Evolutionary conservation across 805 yeast species (phyloP).

Genomic region (Ogataea wickerhamii): DNA sequence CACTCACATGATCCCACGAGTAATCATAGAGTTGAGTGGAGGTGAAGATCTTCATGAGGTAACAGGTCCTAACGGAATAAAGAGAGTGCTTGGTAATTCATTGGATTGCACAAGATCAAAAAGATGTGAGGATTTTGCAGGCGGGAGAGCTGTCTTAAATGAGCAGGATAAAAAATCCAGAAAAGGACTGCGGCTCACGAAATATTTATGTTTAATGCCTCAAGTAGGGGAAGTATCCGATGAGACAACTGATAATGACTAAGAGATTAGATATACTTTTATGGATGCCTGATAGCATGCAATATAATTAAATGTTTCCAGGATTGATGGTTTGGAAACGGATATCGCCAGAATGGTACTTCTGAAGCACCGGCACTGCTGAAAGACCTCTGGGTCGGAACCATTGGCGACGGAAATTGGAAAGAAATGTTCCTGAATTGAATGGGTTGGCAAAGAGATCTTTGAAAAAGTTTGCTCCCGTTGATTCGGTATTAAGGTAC

Average conservation of each 20-base stretch:
- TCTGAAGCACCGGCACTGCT: constrained; percentile 28
- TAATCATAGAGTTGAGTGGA: constrained; percentile 69
- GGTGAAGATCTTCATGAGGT: constrained; percentile 83
- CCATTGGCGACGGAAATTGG: constrained; percentile 34
- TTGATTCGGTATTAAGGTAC: constrained; percentile 47
- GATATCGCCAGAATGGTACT: constrained; percentile 35
- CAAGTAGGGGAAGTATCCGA: too few relatives aligned
- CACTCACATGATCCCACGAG: constrained; percentile 91
- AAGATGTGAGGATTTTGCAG: too few relatives aligned
- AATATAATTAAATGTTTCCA: constrained; percentile 7
- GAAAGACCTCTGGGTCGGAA: constrained; percentile 40
- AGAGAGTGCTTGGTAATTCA: too few relatives aligned
- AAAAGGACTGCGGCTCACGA: neutral
- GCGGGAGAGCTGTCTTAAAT: too few relatives aligned
- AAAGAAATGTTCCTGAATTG: constrained; percentile 28
- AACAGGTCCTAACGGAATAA: too few relatives aligned
- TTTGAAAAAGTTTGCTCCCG: constrained; percentile 22
- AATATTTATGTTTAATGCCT: too few relatives aligned
- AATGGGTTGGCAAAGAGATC: constrained; percentile 37
- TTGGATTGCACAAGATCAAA: too few relatives aligned
- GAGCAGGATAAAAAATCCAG: too few relatives aligned
- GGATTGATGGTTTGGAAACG: constrained; percentile 29
- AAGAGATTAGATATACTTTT: too few relatives aligned
- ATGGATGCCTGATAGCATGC: too few relatives aligned
- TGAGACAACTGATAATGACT: neutral